Conservation (phyloP, 306 rosid genomes). For the Prunus kanzakura region DNA sequence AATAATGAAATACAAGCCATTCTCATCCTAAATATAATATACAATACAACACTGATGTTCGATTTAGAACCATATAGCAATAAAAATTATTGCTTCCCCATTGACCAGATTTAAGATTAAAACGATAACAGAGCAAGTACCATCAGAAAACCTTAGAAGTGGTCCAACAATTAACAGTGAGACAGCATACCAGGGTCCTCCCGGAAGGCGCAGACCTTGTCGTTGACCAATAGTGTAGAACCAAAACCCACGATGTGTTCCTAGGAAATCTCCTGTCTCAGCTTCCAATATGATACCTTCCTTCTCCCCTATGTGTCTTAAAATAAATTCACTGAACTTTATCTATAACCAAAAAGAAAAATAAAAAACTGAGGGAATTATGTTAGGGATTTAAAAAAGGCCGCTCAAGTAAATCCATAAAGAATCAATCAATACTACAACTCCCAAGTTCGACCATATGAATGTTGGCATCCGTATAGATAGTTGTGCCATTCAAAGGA, state of each 20-base stretch:
- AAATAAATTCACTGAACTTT: slow-evolving; percentile 90
- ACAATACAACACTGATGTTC: not conserved
- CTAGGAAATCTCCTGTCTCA: slow-evolving; percentile 90
- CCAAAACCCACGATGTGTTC: slow-evolving; percentile 90
- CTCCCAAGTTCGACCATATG: not conserved
- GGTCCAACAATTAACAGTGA: not conserved
- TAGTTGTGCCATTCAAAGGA: not conserved
- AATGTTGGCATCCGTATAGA: slow-evolving; percentile 5
- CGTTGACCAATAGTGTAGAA: slow-evolving; percentile 96
- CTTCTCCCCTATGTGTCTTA: slow-evolving; percentile 79
- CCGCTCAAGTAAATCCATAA: slow-evolving; percentile 2
- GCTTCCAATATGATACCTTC: slow-evolving; percentile 95
- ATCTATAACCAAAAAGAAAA: slow-evolving; percentile 42
- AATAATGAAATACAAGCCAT: not conserved
- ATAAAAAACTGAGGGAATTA: not conserved
- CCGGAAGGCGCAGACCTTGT: slow-evolving; percentile 82
- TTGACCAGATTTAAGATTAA: not conserved
- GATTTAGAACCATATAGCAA: not conserved
- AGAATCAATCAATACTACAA: not conserved
- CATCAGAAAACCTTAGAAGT: not conserved
- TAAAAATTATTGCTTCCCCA: not conserved
- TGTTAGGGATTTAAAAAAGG: not conserved
- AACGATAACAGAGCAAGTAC: not conserved
- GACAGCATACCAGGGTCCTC: slow-evolving; percentile 85
- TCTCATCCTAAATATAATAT: not conserved